Evolutionary conservation across 768 basidiomycete species (phyloP), one percentile per base, ranked within the genome.

Genomic region (Scleroderma bovista): DNA sequence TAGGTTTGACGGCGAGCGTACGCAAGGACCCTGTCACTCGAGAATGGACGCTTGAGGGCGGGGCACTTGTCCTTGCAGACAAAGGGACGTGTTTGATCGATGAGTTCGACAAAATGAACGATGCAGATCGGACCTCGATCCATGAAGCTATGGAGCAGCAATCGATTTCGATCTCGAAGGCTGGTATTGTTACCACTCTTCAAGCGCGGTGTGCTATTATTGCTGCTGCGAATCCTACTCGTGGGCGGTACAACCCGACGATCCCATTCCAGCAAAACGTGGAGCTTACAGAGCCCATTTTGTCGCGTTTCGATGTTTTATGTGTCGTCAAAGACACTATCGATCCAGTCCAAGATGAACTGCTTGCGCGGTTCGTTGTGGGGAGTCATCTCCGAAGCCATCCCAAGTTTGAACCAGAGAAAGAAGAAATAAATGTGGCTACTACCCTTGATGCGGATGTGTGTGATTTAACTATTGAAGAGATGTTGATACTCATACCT

Each of bases 81-180:
- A 96, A 95, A 70, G 96, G 96, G 12, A 91, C 88, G 23, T 98
- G 96, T 63, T 74, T 98, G 33, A 99, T 99, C 57, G 96, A 99
- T 70, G 96, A 98, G 67, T 98, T 99, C 66, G 96, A 99, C 75
- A 99, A 99, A 76, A 99, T 99, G 96, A 98, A 98, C 69, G 96
- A 98, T 60, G 80, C 91, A 15, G 95, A 99, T 66, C 78, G 95
- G 59, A 98, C 94, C 15, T 96, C 93, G 4, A 98, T 99, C 60
- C 96, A 98, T 74, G 96, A 99, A 67, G 96, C 96, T 2, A 99
- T 99, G 96, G 96, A 99, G 65, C 96, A 99, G 70, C 96, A 98
- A 67, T 88, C 92, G 12, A 99, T 99, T 57, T 98, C 96, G 4
- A 98, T 99, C 60, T 93, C 95, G 20, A 99, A 99, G 65, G 96